Evolutionary conservation across 257 asterid species (phyloP).

Genomic region (Eustoma russellianum): DNA sequence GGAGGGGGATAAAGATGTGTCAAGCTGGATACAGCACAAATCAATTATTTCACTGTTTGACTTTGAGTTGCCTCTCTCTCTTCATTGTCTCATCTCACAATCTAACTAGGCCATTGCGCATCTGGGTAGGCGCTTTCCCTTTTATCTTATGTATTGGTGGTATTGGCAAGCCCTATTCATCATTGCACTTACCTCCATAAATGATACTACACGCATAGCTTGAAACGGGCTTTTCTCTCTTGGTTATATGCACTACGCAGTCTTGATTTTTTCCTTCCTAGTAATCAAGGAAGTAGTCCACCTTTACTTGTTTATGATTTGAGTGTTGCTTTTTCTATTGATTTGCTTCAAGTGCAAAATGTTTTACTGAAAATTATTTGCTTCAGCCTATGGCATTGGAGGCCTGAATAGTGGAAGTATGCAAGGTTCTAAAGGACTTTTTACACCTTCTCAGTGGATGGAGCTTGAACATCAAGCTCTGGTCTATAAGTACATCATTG

Average conservation of each 20-base stretch:
- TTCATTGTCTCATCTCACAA: background rate
- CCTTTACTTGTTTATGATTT: background rate
- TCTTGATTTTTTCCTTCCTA: slow-evolving; percentile 6
- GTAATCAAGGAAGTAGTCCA: background rate
- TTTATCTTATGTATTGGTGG: too few species aligned
- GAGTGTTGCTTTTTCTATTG: background rate
- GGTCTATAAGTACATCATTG: slow-evolving; percentile 29
- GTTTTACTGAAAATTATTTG: slow-evolving; percentile 1
- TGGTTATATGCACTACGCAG: slow-evolving; percentile 1
- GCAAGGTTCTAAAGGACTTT: slow-evolving; percentile 36
- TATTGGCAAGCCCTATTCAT: too few species aligned
- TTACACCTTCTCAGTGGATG: slow-evolving; percentile 34
- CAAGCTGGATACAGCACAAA: slow-evolving; percentile 3
- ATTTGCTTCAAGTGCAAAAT: background rate
- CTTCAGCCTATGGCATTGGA: slow-evolving; percentile 38
- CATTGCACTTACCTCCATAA: slow-evolving; percentile 6
- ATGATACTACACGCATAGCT: slow-evolving; percentile 15
- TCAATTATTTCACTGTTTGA: slow-evolving; percentile 12
- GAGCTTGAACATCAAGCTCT: slow-evolving; percentile 34
- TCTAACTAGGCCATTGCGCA: background rate
- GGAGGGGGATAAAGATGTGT: slow-evolving; percentile 2
- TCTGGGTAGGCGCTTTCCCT: background rate
- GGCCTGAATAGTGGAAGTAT: slow-evolving; percentile 32
- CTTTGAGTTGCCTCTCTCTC: slow-evolving; percentile 6
- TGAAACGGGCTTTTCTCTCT: slow-evolving; percentile 1